Evolutionary conservation across 2,329 filamentous ascomycete genomes (phyloP).

Genomic region (Ceratocystiopsis brevicomis): DNA sequence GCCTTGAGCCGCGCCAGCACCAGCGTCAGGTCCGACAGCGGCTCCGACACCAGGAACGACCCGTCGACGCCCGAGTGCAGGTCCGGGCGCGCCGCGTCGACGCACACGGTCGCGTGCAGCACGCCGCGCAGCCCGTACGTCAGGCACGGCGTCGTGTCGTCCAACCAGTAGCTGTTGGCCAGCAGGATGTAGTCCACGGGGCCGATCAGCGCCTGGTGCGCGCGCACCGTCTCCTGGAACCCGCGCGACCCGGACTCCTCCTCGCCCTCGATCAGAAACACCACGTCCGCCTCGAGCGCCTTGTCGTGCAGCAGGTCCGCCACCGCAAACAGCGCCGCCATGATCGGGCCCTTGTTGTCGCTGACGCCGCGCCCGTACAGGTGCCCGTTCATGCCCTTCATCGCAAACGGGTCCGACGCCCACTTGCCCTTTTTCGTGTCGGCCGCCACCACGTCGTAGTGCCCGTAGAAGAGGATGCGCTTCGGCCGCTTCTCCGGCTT

Average conservation of each 20-base stretch:
- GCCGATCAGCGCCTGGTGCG: constrained; percentile 70
- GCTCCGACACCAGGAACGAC: constrained; percentile 74
- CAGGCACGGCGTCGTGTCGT: constrained; percentile 85
- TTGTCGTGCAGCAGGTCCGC: constrained; percentile 78
- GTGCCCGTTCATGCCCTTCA: constrained; percentile 79
- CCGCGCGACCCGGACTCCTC: constrained; percentile 88
- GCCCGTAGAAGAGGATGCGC: constrained; percentile 88
- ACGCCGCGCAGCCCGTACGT: constrained; percentile 90
- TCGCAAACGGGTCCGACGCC: constrained; percentile 73
- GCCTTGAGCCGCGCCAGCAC: constrained; percentile 70
- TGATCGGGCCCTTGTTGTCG: constrained; percentile 91
- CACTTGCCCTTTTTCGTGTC: constrained; percentile 69
- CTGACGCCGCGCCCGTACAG: constrained; percentile 91
- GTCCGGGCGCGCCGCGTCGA: constrained; percentile 73
- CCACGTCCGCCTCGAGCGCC: constrained; percentile 64
- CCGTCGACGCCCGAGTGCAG: constrained; percentile 95
- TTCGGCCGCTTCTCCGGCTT: constrained; percentile 40
- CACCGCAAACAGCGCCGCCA: constrained; percentile 85
- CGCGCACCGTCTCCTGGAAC: constrained; percentile 64
- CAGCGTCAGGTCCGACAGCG: constrained; percentile 74
- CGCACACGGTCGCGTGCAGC: constrained; percentile 75
- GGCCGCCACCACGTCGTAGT: constrained; percentile 91
- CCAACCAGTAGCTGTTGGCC: constrained; percentile 96
- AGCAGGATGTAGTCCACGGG: constrained; percentile 85
- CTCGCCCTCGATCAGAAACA: constrained; percentile 91